Conservation (phyloP, 345 rosid species). For the Melaleuca alternifolia region DNA sequence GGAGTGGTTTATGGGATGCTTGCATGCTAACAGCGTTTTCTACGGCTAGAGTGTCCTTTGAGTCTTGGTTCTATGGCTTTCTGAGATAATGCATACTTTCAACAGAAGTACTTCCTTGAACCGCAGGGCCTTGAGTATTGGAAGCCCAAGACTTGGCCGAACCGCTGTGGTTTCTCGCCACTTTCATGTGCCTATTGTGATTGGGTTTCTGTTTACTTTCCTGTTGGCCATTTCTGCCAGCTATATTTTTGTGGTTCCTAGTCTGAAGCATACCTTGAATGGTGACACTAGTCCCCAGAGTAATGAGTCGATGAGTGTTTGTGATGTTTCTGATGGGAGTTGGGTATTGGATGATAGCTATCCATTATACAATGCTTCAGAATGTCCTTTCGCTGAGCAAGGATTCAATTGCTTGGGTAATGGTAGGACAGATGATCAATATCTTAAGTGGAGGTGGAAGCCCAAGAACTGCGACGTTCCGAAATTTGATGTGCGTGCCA, state of each 20-base stretch:
- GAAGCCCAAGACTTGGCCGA: slow-evolving; percentile 32
- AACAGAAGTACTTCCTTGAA: slow-evolving; percentile 6
- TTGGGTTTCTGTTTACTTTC: slow-evolving; percentile 46
- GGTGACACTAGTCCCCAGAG: slow-evolving; percentile 26
- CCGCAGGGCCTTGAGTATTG: slow-evolving; percentile 20
- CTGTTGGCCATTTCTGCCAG: slow-evolving; percentile 38
- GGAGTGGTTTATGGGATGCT: not conserved
- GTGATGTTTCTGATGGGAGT: slow-evolving; percentile 47
- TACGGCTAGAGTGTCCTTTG: not conserved
- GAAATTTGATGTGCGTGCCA: slow-evolving; percentile 31
- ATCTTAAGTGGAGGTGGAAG: slow-evolving; percentile 80
- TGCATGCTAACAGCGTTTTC: not conserved
- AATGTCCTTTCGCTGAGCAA: slow-evolving; percentile 66
- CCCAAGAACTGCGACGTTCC: slow-evolving; percentile 57
- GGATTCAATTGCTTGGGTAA: slow-evolving; percentile 76
- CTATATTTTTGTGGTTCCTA: slow-evolving; percentile 60
- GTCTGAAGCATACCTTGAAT: slow-evolving; percentile 32
- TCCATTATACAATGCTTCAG: slow-evolving; percentile 59
- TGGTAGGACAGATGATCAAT: slow-evolving; percentile 48
- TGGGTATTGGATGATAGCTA: slow-evolving; percentile 58
- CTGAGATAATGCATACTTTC: slow-evolving; percentile 6
- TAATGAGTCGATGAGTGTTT: slow-evolving; percentile 21
- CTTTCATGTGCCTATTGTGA: slow-evolving; percentile 25
- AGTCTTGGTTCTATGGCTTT: not conserved
- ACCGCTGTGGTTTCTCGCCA: slow-evolving; percentile 30